These are phyloP conservation scores for Orbilia ellipsospora DNA, from an alignment of 2,329 filamentous ascomycete species.

Conservation along the genomic window DNA sequence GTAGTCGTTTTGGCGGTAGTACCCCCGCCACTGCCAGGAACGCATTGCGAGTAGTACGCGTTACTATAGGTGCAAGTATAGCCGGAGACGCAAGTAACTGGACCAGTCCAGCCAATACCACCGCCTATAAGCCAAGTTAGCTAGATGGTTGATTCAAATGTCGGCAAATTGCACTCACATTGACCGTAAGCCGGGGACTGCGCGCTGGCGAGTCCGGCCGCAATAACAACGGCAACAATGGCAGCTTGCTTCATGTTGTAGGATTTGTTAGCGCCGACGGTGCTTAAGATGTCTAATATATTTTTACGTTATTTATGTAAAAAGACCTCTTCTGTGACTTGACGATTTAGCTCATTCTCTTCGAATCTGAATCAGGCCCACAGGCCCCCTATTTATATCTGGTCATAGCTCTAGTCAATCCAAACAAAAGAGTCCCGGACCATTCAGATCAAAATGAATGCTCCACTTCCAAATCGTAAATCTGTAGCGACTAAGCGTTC, in stretches of 20 bases:
- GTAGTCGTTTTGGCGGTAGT: slow-evolving; percentile 15
- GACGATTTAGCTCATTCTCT: background rate
- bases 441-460: background rate
- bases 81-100: slow-evolving; percentile 63
- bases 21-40: slow-evolving; percentile 58
- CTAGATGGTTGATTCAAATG: background rate
- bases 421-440: background rate
- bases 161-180: slow-evolving; percentile 59
- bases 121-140: slow-evolving; percentile 18
- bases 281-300: background rate
- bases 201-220: slow-evolving; percentile 60
- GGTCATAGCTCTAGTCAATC: background rate
- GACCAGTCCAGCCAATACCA: slow-evolving; percentile 60
- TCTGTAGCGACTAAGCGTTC: background rate
- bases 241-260: slow-evolving; percentile 33
- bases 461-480: background rate
- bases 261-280: background rate
- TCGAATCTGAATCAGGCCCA: background rate
- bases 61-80: slow-evolving; percentile 63
- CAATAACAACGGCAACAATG: slow-evolving; percentile 51
- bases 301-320: background rate
- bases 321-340: background rate
- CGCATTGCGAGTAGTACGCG: slow-evolving; percentile 65
- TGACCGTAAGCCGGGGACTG: slow-evolving; percentile 62
- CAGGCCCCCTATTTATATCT: background rate